Base-by-base conservation (phyloP, 257 asterid species). In the Solanum appendiculatum region DNA sequence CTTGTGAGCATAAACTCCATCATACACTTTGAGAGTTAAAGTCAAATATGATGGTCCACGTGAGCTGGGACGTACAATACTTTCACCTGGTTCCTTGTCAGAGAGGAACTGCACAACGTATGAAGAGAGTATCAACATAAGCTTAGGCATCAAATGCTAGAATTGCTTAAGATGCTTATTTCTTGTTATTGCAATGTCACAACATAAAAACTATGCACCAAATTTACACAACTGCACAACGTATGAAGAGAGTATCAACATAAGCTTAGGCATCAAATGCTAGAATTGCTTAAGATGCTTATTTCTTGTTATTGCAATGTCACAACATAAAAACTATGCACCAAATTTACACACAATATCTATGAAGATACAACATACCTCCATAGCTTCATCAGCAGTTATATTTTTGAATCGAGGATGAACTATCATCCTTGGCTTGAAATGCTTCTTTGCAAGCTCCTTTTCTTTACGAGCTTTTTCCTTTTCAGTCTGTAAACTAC, bases 351-450 rank as follows among this genome's bases (percentile, higher is more conserved):
- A 87, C 18, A 40, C 37, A 6, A 9, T 29, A 63, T 72, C 48
- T 64, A 9, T 18, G 31, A 83, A 82, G 36, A 60, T 66, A 34
- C 39, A 48, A 81, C 69, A 48, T 89, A 94, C 99, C 99, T 91
- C 92, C 82, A 90, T 89, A 37, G 99, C 97, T 89, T 93, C 97
- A 91, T 97, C 98, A 20, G 98, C 93, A 18, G 98, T 95, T 83
- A 97, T 94, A 90, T 97, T 97, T 84, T 92, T 90, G 91, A 97
- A 97, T 88, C 94, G 95, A 18, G 96, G 99, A 85, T 97, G 99
- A 88, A 94, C 96, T 88, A 97, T 95, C 99, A 95, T 93, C 91
- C 99, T 94, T 27, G 98, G 95, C 89, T 95, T 97, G 84, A 95
- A 94, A 92, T 92, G 95, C 90, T 95, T 97, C 95, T 93, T 97